phyloP scores from a whole-genome alignment of 2,329 filamentous ascomycete genomes.

The Colletotrichum sp. region DNA sequence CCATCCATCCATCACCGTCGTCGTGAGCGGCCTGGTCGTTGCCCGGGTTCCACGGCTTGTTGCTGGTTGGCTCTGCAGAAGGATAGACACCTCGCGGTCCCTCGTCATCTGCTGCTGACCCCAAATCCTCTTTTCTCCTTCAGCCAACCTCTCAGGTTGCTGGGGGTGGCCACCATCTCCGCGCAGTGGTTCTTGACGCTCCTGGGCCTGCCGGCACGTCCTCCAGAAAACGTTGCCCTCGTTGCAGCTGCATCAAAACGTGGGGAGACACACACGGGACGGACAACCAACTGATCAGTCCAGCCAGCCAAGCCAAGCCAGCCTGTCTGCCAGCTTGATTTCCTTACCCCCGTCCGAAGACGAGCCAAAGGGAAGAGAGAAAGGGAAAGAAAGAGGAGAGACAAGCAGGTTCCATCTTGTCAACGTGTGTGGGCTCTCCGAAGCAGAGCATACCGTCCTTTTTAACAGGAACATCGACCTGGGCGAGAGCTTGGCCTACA shows the following conservation, averaged over 20 bases:
- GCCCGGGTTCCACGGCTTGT: not conserved
- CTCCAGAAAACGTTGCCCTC: not conserved
- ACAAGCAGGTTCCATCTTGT: not conserved
- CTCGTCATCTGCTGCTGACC: not conserved
- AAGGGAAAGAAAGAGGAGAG: not conserved
- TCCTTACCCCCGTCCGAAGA: not conserved
- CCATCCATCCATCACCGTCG: not conserved
- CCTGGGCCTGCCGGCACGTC: not conserved
- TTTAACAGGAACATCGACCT: slow-evolving; percentile 16
- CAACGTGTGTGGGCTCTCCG: not conserved
- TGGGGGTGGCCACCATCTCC: not conserved
- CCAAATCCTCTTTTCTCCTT: not conserved
- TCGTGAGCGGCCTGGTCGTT: not conserved
- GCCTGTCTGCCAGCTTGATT: not conserved
- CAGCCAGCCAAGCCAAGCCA: not conserved
- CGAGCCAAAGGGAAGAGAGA: not conserved
- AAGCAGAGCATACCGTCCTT: slow-evolving; percentile 18
- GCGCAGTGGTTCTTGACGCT: not conserved
- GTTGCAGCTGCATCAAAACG: slow-evolving; percentile 7
- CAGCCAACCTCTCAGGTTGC: not conserved
- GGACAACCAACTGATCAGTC: not conserved
- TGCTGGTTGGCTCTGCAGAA: not conserved
- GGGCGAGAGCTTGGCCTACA: slow-evolving; percentile 8
- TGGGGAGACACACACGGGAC: not conserved
- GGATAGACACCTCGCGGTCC: not conserved